Conservation (phyloP, 148 eudicot genomes). For the Salicornia ramosissima region DNA sequence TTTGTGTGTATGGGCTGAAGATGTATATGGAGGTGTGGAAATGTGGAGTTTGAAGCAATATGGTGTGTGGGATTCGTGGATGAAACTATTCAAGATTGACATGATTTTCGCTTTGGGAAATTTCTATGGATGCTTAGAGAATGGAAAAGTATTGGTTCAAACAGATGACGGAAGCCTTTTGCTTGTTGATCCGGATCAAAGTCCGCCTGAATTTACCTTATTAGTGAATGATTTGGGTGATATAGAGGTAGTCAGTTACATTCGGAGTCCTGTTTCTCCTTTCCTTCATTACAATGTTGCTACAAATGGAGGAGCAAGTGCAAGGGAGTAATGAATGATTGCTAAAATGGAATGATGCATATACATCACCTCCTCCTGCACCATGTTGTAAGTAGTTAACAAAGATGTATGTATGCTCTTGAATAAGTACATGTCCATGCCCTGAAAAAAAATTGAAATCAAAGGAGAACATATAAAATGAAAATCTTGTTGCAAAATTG, state of each 20-base stretch:
- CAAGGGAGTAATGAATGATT: background rate
- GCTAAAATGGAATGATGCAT: background rate
- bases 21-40: slow-evolving; percentile 20
- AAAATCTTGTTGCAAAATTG: slow-evolving; percentile 1
- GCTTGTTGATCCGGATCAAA: slow-evolving; percentile 21
- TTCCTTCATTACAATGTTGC: background rate
- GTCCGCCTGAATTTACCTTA: slow-evolving; percentile 7
- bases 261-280: slow-evolving; percentile 28
- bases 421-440: background rate
- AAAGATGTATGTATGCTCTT: background rate
- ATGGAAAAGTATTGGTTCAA: slow-evolving; percentile 27
- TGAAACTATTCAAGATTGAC: slow-evolving; percentile 20
- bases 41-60: slow-evolving; percentile 27
- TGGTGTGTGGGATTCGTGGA: slow-evolving; percentile 28
- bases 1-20: slow-evolving; percentile 28
- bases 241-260: slow-evolving; percentile 26
- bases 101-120: slow-evolving; percentile 12
- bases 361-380: background rate
- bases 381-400: background rate
- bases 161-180: slow-evolving; percentile 27
- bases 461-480: slow-evolving; percentile 1
- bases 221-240: slow-evolving; percentile 25
- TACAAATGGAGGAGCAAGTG: background rate
- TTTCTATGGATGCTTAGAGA: slow-evolving; percentile 25
- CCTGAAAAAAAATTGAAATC: background rate